phyloP scores from a whole-genome alignment of 768 basidiomycete genomes.

The Suillus plorans region DNA sequence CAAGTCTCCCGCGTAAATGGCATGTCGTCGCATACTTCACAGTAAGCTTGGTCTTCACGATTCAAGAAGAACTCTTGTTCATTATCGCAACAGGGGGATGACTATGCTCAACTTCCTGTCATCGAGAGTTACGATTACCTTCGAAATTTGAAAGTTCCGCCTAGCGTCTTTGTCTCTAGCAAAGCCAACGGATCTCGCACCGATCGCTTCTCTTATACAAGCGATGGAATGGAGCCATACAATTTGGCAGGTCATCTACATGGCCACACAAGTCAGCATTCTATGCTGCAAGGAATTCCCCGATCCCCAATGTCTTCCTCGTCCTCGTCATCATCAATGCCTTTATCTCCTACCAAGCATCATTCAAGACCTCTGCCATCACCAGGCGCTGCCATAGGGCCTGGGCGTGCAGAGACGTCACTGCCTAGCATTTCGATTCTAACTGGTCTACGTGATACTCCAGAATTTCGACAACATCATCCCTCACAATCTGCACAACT shows the following conservation, averaged over 20 bases:
- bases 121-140: constrained; percentile 77
- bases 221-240: constrained; percentile 20
- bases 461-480: constrained; percentile 6
- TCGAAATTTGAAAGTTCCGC: constrained; percentile 62
- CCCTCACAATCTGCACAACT: constrained; percentile 18
- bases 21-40: constrained; percentile 84
- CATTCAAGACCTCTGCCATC: constrained; percentile 9
- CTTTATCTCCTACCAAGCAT: constrained; percentile 14
- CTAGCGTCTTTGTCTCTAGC: constrained; percentile 71
- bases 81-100: constrained; percentile 50
- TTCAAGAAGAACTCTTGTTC: constrained; percentile 5
- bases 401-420: constrained; percentile 11
- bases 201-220: constrained; percentile 19
- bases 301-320: constrained; percentile 14
- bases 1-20: constrained; percentile 67
- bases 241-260: constrained; percentile 6
- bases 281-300: constrained; percentile 15
- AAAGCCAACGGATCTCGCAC: constrained; percentile 43
- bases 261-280: constrained; percentile 9
- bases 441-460: constrained; percentile 8
- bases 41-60: constrained; percentile 38
- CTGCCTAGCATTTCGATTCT: constrained; percentile 26
- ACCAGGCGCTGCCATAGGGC: constrained; percentile 7
- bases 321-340: constrained; percentile 15
- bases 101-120: constrained; percentile 68